These are phyloP conservation scores for Thraustochytrium striatum DNA, from an alignment of 352 stramenopile genomes.

Conservation along the genomic window DNA sequence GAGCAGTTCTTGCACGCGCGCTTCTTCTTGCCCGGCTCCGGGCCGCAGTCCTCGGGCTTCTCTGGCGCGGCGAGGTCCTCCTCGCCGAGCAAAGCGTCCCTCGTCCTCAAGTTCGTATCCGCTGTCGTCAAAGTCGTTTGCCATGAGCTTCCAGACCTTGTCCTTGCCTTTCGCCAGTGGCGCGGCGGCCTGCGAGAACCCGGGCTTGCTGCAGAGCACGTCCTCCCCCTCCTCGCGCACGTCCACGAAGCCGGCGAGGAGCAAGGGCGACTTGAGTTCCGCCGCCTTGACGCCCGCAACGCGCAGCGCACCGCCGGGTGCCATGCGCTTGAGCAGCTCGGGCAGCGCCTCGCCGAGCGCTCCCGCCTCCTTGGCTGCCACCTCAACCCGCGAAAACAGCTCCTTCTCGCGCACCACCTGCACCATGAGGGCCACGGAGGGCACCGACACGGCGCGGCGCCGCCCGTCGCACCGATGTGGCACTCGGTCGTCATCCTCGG, in stretches of 20 bases:
- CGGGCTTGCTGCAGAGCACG: conserved; percentile 5
- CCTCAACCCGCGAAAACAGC: no score
- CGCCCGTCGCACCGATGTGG: no score
- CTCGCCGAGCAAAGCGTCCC: conserved; percentile 71
- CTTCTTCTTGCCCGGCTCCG: conserved; percentile 75
- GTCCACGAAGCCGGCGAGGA: conserved; percentile 11
- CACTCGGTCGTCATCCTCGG: no score
- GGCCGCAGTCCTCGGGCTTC: conserved; percentile 65
- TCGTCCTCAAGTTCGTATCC: conserved; percentile 67
- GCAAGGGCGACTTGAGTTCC: not conserved
- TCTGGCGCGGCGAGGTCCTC: conserved; percentile 64
- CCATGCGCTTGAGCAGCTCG: not conserved
- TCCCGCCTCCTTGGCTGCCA: no score
- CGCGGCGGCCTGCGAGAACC: not conserved
- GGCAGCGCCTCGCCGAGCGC: not conserved
- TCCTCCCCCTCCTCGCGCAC: not conserved
- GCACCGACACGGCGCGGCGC: no score
- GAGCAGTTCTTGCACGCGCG: conserved; percentile 93
- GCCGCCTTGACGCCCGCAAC: not conserved
- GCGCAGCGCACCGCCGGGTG: not conserved
- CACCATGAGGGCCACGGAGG: no score
- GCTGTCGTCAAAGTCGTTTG: conserved; percentile 21
- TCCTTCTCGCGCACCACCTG: no score
- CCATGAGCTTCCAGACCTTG: conserved; percentile 36
- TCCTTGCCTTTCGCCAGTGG: conserved; percentile 1